A percentile compares a stretch with the other conserved stretches of the same genome.
Evolutionary conservation across 2,329 filamentous ascomycete genomes (phyloP).

Genomic region (Sporothrix luriei): DNA sequence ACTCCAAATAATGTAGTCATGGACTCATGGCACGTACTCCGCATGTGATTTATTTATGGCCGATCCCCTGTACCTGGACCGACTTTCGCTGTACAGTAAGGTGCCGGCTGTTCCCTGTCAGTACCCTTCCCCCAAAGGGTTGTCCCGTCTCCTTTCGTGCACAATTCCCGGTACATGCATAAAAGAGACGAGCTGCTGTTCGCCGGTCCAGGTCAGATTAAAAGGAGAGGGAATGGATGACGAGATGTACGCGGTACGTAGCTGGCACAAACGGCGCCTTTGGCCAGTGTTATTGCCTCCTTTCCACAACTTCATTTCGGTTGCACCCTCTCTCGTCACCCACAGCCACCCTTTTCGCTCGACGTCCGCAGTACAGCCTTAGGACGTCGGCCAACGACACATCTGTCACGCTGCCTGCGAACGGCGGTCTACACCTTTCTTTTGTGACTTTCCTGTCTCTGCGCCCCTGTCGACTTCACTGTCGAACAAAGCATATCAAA

Average conservation of each 20-base stretch:
- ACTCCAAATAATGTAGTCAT: too few species aligned
- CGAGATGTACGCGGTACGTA: not conserved
- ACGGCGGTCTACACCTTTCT: not conserved
- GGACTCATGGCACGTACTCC: too few species aligned
- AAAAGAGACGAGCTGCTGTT: not conserved
- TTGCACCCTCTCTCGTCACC: not conserved
- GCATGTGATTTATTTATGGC: not conserved
- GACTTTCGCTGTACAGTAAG: not conserved
- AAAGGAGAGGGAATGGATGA: not conserved
- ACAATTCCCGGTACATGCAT: conserved; percentile 19
- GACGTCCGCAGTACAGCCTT: not conserved
- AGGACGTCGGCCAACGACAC: not conserved
- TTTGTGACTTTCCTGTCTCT: not conserved
- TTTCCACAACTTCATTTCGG: not conserved
- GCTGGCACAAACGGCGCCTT: not conserved
- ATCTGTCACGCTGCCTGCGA: conserved; percentile 21
- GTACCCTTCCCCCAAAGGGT: conserved; percentile 1
- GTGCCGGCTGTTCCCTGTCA: not conserved
- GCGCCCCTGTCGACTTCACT: not conserved
- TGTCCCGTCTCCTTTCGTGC: conserved; percentile 17
- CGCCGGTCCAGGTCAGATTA: not conserved
- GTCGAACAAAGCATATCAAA: not conserved
- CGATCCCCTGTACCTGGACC: too few species aligned
- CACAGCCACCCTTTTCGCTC: not conserved
- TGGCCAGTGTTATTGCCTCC: not conserved